phyloP scores from a whole-genome alignment of 306 rosid genomes.

The Dryas octopetala region DNA sequence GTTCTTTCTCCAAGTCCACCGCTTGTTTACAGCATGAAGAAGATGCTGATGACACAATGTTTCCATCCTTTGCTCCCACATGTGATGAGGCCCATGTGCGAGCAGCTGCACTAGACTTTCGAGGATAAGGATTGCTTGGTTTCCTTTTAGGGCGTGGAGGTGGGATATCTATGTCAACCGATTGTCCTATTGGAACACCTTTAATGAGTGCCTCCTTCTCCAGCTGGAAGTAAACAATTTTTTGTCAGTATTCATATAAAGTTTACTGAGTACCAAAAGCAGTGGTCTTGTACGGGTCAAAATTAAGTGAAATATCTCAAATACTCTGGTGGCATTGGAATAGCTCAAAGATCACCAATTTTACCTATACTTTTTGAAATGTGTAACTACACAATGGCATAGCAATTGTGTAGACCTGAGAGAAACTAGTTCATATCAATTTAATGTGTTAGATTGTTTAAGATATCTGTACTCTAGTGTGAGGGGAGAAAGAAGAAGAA shows the following conservation, averaged over 20 bases:
- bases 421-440: slow-evolving; percentile 13
- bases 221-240: slow-evolving; percentile 54
- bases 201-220: slow-evolving; percentile 84
- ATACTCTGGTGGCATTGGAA: slow-evolving; percentile 18
- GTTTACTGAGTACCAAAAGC: slow-evolving; percentile 10
- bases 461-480: slow-evolving; percentile 19
- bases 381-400: neutral
- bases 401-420: neutral
- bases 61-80: slow-evolving; percentile 67
- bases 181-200: slow-evolving; percentile 69
- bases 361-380: neutral
- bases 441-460: slow-evolving; percentile 19
- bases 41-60: slow-evolving; percentile 45
- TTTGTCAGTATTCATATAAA: slow-evolving; percentile 21
- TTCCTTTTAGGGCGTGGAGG: slow-evolving; percentile 98
- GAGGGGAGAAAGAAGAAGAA: slow-evolving; percentile 14
- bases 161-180: slow-evolving; percentile 84
- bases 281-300: slow-evolving; percentile 1
- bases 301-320: slow-evolving; percentile 21
- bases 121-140: slow-evolving; percentile 92
- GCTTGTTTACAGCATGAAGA: slow-evolving; percentile 49
- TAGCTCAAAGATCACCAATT: neutral
- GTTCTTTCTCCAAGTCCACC: slow-evolving; percentile 72
- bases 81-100: slow-evolving; percentile 50
- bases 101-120: slow-evolving; percentile 54